Evolutionary conservation across 176 grass and related monocot species (phyloP).

Genomic region (Oryza glumipatula): DNA sequence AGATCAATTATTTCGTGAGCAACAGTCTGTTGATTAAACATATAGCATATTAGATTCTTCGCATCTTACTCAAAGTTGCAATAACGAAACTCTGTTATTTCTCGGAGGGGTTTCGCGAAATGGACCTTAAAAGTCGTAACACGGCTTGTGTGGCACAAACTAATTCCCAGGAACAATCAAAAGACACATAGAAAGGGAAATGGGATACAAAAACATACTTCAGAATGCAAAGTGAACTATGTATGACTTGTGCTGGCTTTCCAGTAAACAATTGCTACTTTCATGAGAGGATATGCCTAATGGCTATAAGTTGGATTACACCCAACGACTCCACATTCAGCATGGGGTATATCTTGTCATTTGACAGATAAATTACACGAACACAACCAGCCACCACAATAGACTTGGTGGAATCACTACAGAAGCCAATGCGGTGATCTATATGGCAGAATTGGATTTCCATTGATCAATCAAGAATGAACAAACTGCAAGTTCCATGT

Average conservation of each 20-base stretch:
- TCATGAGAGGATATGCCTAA: too few species aligned
- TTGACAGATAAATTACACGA: slow-evolving; percentile 9
- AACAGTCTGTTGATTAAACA: slow-evolving; percentile 43
- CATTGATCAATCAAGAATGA: slow-evolving; percentile 6
- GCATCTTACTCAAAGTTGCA: slow-evolving; percentile 5
- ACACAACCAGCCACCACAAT: background rate
- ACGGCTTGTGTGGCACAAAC: background rate
- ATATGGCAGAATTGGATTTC: background rate
- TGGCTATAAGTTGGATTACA: background rate
- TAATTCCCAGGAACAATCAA: background rate
- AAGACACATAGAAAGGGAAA: background rate
- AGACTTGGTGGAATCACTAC: background rate
- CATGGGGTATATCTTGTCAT: background rate
- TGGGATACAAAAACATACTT: background rate
- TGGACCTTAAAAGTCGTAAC: background rate
- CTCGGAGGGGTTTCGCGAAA: background rate
- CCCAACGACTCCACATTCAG: background rate
- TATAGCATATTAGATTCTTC: too few species aligned
- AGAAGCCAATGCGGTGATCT: background rate
- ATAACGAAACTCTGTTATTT: background rate
- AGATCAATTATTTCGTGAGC: slow-evolving; percentile 74
- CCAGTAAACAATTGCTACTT: too few species aligned
- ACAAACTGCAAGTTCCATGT: too few species aligned
- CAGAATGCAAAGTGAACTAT: background rate
- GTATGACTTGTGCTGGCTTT: too few species aligned